Evolutionary conservation across 768 basidiomycete species (phyloP), one percentile per base, ranked within the genome.

Genomic region (Mycena leptocephala): DNA sequence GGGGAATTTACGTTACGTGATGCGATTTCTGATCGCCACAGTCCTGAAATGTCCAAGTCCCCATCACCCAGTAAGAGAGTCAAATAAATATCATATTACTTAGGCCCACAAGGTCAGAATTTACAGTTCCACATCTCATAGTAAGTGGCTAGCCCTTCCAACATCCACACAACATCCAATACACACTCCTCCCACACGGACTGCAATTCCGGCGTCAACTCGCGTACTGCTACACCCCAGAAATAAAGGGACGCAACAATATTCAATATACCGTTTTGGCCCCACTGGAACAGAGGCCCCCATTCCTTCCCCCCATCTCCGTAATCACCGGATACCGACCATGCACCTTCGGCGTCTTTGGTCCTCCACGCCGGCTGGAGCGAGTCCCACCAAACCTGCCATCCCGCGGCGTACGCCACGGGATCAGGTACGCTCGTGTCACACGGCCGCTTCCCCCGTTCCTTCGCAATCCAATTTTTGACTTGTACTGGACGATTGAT

Each of bases 331-430:
- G 10, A 3, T 3, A 3, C 24, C 41, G 22, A 39, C 70, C 70
- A 72, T 10, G 1, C 9, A 8, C 61, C 70, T 3, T 72, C 61
- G 1, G 1, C 24, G 14, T n/a, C 61, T 3, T 11, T 22, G 0
- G 7, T 32, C 7, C 70, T 51, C 70, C 70, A 72, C 5, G 13
- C 28, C 18, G 61, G 61, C 28, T 72, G 61, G 14, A 72, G 28
- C 16, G 48, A 53, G 30, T 72, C 62, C 70, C 70, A 72, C 70
- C 70, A 72, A 20, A 0, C 2, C 26, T 72, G 59, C 70, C 70
- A 72, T 3, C 30, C 14, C 8, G 0, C 14, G 3, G 63, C 64
- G 26, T 62, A 73, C 7, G 28, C 55, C 0, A 14, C 51, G 0
- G 10, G 6, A 7, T 73, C 33, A 2, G 30, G 8, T 6, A 73